Evolutionary conservation across 1,284 basidiomycete species (phyloP).

Genomic region (Naganishia liquefaciens): DNA sequence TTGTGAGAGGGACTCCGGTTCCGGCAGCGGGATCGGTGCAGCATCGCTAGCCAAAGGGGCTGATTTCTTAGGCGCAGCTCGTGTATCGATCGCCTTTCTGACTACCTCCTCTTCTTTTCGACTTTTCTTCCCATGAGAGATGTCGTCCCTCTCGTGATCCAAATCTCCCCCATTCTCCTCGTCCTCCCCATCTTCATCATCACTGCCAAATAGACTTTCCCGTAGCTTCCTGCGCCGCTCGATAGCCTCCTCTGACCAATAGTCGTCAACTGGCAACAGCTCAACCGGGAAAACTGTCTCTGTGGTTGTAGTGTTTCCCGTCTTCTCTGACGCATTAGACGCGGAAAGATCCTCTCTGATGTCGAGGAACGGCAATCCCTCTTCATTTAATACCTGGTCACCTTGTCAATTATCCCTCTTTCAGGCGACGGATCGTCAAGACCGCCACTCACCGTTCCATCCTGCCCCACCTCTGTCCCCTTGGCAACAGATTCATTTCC

Average conservation of each 20-base stretch:
- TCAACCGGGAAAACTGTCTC: too few species aligned
- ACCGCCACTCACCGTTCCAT: slow-evolving; percentile 10
- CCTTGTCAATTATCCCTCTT: background rate
- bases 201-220: slow-evolving; percentile 27
- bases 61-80: background rate
- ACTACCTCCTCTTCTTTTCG: background rate
- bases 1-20: slow-evolving; percentile 5
- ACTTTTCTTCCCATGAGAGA: too few species aligned
- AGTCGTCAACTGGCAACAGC: slow-evolving; percentile 13
- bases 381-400: slow-evolving; percentile 32
- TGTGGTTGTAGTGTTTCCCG: too few species aligned
- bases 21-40: background rate
- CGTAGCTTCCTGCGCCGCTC: slow-evolving; percentile 25
- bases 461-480: background rate
- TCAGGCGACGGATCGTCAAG: background rate
- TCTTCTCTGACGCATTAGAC: too few species aligned
- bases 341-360: slow-evolving; percentile 30
- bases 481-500: background rate
- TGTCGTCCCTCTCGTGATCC: background rate
- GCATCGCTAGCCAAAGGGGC: background rate
- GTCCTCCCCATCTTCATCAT: slow-evolving; percentile 29
- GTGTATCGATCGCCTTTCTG: too few species aligned
- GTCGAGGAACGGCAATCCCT: slow-evolving; percentile 33
- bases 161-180: background rate
- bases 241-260: slow-evolving; percentile 33